Evolutionary conservation across 2,329 filamentous ascomycete genomes (phyloP), one percentile per base, ranked within the genome.

Genomic region (Xylaria sp.): DNA sequence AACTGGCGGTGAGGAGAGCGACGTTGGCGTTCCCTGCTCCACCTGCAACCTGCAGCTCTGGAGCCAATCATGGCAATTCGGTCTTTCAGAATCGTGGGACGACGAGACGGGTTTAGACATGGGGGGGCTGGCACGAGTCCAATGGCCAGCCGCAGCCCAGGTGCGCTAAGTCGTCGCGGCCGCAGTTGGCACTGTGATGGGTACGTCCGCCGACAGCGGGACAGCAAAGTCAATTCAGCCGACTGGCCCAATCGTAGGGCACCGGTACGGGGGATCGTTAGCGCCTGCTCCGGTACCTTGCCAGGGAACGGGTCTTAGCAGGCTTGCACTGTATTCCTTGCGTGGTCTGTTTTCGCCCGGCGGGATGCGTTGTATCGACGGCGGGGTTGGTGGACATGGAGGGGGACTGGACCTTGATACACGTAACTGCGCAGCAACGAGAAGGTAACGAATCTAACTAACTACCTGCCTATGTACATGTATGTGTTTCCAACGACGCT

Each of bases 1-100:
- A 68, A 69, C 66, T 69, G 66, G 66, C 66, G 66, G 66, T 69
- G 66, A 68, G 64, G 58, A 64, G 60, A 62, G 62, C 64, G 66
- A 65, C 61, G 65, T 62, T 67, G 66, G 66, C 66, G 65, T 66
- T 34, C 56, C 62, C 55, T 59, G 63, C 65, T 66, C 66, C 66
- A 68, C 66, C 66, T 68, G 63, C 66, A 65, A 62, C 60, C 62
- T 69, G 66, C 66, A 68, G 48, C 37, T 38, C 44, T 34, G 50
- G 29, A 37, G 29, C 66, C 66, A 69, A 68, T 68, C 61, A 60
- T 20, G 52, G 38, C 16, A 26, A 49, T 47, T 46, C 57, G 56
- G 61, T 60, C 55, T 44, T 63, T 57, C 58, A 57, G 57, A 54
- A 62, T 59, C 62, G 56, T 61, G 62, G 60, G 58, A 56, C 54